A percentile compares a stretch with the other conserved stretches of the same genome.
Conservation (phyloP, 2,329 filamentous ascomycete species). For the Westerdykella ornata region DNA sequence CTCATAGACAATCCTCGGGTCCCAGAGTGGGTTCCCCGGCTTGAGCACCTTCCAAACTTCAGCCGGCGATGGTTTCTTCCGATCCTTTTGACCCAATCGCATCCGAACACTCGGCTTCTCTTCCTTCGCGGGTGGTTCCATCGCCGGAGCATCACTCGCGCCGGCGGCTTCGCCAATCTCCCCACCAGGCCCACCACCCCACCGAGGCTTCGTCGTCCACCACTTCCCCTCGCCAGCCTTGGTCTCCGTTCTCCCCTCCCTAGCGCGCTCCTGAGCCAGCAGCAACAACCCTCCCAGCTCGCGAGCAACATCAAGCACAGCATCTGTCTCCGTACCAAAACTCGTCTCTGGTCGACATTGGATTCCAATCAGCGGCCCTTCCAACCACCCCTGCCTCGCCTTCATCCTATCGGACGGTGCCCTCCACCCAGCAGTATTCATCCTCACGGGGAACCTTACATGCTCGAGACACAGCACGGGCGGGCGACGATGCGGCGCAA, state of each 20-base stretch:
- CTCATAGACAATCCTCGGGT: slow-evolving; percentile 50
- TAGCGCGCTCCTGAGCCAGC: slow-evolving; percentile 54
- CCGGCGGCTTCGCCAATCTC: slow-evolving; percentile 35
- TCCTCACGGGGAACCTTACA: slow-evolving; percentile 51
- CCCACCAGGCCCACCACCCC: slow-evolving; percentile 49
- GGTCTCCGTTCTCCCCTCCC: slow-evolving; percentile 47
- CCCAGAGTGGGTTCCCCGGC: slow-evolving; percentile 49
- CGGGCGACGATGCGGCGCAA: slow-evolving; percentile 43
- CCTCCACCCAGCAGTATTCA: slow-evolving; percentile 50
- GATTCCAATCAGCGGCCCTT: slow-evolving; percentile 52
- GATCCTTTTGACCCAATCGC: slow-evolving; percentile 23
- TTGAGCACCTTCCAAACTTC: slow-evolving; percentile 50
- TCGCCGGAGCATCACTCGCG: slow-evolving; percentile 17
- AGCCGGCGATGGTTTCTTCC: slow-evolving; percentile 41
- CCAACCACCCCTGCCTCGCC: slow-evolving; percentile 50
- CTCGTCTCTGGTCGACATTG: slow-evolving; percentile 51
- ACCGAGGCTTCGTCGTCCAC: slow-evolving; percentile 53
- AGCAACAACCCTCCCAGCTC: slow-evolving; percentile 54
- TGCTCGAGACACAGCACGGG: slow-evolving; percentile 44
- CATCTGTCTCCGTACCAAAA: slow-evolving; percentile 41
- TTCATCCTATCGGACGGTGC: slow-evolving; percentile 47
- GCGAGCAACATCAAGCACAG: slow-evolving; percentile 48
- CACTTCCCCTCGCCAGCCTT: slow-evolving; percentile 52
- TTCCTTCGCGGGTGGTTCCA: slow-evolving; percentile 26
- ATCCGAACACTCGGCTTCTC: slow-evolving; percentile 31